Conservation (phyloP, 306 rosid genomes). For the Medicago arabica region DNA sequence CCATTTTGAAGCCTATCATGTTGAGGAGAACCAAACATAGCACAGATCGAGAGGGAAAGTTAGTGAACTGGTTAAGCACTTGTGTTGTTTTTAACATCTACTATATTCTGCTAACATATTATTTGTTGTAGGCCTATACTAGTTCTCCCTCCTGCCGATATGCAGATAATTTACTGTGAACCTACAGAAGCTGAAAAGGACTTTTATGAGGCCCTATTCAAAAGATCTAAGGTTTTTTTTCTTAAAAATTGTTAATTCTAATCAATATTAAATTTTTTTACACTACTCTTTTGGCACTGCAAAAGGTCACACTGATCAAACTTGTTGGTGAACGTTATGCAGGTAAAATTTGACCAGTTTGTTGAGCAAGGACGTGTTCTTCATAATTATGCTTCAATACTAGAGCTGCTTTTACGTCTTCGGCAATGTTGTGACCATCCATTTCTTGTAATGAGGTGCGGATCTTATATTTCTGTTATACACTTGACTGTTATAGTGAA, state of each 20-base stretch:
- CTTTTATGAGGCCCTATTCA: slow-evolving; percentile 88
- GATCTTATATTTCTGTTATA: slow-evolving; percentile 16
- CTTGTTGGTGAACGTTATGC: slow-evolving; percentile 38
- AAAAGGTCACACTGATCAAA: slow-evolving; percentile 39
- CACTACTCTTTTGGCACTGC: slow-evolving; percentile 2
- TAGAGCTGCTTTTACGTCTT: slow-evolving; percentile 96
- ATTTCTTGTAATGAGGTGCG: slow-evolving; percentile 96
- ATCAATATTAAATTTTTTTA: slow-evolving; percentile 21
- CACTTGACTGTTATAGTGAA: slow-evolving; percentile 14
- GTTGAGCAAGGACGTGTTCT: slow-evolving; percentile 99
- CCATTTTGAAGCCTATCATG: slow-evolving; percentile 92
- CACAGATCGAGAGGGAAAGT: slow-evolving; percentile 91
- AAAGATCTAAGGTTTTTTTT: slow-evolving; percentile 77
- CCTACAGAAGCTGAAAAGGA: slow-evolving; percentile 91
- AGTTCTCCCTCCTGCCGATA: slow-evolving; percentile 94
- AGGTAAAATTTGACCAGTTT: slow-evolving; percentile 95
- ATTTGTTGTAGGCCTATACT: slow-evolving; percentile 82
- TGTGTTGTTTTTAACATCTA: slow-evolving; percentile 37
- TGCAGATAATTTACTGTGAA: slow-evolving; percentile 85
- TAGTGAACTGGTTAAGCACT: slow-evolving; percentile 42
- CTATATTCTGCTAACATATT: slow-evolving; percentile 31
- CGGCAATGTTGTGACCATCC: slow-evolving; percentile 99
- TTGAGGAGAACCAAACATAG: slow-evolving; percentile 92
- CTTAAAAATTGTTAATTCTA: neutral
- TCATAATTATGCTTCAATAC: slow-evolving; percentile 96